phyloP scores from a whole-genome alignment of 1,139 yeast species.

The Ogataea hybrid region DNA sequence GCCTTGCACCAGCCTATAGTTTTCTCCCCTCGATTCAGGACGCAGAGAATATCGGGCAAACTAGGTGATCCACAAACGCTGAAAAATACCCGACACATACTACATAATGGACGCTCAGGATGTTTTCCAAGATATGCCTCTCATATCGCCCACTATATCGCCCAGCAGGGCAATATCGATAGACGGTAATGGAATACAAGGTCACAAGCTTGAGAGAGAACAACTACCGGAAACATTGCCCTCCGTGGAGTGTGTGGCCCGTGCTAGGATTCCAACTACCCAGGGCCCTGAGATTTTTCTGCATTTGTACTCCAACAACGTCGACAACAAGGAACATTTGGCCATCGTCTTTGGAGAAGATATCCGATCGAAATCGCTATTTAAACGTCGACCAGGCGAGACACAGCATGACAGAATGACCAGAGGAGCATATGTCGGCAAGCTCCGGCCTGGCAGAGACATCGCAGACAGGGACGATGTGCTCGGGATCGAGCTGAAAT shows the following conservation, averaged over 20 bases:
- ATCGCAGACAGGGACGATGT: slow-evolving; percentile 62
- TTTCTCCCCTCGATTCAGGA: background rate
- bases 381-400: slow-evolving; percentile 58
- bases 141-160: slow-evolving; percentile 31
- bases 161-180: slow-evolving; percentile 15
- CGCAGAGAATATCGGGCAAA: background rate
- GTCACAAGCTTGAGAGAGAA: slow-evolving; percentile 28
- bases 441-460: slow-evolving; percentile 78
- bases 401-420: slow-evolving; percentile 94
- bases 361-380: slow-evolving; percentile 74
- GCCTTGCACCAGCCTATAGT: slow-evolving; percentile 3
- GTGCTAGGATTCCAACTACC: slow-evolving; percentile 94
- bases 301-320: slow-evolving; percentile 81
- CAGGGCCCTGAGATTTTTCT: slow-evolving; percentile 89
- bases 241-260: slow-evolving; percentile 78
- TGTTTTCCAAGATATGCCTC: slow-evolving; percentile 32
- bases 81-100: background rate
- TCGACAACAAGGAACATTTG: slow-evolving; percentile 90
- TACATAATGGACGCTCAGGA: slow-evolving; percentile 16
- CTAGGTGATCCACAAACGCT: background rate
- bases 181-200: slow-evolving; percentile 5
- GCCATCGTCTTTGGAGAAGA: slow-evolving; percentile 97
- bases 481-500: slow-evolving; percentile 30
- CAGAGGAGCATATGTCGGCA: slow-evolving; percentile 93
- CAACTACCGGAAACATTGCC: slow-evolving; percentile 50